phyloP scores from a whole-genome alignment of 1,284 basidiomycete species.

The Cystobasidium slooffiae region DNA sequence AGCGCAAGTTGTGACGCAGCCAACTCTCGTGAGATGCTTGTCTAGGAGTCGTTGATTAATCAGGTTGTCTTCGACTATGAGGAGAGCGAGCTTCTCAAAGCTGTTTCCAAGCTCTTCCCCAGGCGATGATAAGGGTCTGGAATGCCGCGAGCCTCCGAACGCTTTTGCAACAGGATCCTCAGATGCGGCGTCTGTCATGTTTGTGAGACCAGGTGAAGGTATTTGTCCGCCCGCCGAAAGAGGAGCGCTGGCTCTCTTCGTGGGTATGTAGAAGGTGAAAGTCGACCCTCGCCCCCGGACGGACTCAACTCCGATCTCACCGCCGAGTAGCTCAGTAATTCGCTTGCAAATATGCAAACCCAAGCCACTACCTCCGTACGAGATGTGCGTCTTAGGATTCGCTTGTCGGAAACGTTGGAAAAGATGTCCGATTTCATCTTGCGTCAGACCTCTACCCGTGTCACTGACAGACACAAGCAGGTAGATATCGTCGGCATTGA shows the following conservation, averaged over 20 bases:
- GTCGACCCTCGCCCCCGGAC: slow-evolving; percentile 47
- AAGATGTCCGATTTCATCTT: slow-evolving; percentile 47
- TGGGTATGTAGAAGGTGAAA: slow-evolving; percentile 44
- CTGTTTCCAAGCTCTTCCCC: slow-evolving; percentile 2
- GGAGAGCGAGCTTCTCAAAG: slow-evolving; percentile 40
- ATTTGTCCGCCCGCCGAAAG: not conserved
- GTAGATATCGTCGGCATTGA: slow-evolving; percentile 27
- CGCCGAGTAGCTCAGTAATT: slow-evolving; percentile 48
- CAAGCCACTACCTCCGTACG: slow-evolving; percentile 51
- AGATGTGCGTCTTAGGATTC: slow-evolving; percentile 49
- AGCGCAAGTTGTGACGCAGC: slow-evolving; percentile 47
- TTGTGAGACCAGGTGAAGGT: slow-evolving; percentile 4
- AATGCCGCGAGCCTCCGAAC: slow-evolving; percentile 37
- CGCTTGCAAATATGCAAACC: slow-evolving; percentile 51
- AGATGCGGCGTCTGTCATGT: not conserved
- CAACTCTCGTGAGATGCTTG: slow-evolving; percentile 48
- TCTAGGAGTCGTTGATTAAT: slow-evolving; percentile 50
- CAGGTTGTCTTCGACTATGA: slow-evolving; percentile 50
- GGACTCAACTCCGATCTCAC: slow-evolving; percentile 50
- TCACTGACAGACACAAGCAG: slow-evolving; percentile 50
- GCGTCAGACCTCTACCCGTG: slow-evolving; percentile 48
- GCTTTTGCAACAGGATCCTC: not conserved
- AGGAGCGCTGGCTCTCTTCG: not conserved
- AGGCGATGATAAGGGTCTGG: slow-evolving; percentile 28
- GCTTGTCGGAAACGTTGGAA: slow-evolving; percentile 52